Evolutionary conservation across 768 basidiomycete genomes (phyloP).

Genomic region (Termitomyces eurrhizus): DNA sequence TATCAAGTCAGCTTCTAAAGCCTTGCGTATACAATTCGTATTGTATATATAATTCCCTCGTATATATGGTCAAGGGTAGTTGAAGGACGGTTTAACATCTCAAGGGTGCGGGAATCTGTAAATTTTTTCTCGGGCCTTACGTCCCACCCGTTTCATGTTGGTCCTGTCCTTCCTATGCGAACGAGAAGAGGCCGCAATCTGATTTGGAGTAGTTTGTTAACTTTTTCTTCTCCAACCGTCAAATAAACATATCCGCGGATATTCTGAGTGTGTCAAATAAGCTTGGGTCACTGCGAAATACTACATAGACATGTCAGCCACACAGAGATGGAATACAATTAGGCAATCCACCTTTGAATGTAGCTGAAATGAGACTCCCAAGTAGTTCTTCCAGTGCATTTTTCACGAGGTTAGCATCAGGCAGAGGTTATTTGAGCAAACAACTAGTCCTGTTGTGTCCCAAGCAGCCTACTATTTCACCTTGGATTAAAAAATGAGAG

Average conservation of each 20-base stretch:
- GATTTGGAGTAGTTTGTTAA: too few relatives aligned
- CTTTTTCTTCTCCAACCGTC: too few relatives aligned
- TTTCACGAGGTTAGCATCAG: background rate
- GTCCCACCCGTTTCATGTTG: too few relatives aligned
- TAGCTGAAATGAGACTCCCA: background rate
- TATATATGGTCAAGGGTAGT: background rate
- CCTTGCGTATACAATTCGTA: background rate
- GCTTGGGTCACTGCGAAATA: background rate
- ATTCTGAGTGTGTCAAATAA: too few relatives aligned
- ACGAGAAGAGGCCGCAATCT: too few relatives aligned
- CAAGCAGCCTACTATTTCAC: background rate
- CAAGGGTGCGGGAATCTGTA: background rate
- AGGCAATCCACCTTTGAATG: background rate
- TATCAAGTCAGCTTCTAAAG: constrained; percentile 1
- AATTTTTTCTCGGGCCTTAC: background rate
- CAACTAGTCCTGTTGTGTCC: background rate
- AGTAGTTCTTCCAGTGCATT: background rate
- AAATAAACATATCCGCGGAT: too few relatives aligned
- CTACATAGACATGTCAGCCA: background rate
- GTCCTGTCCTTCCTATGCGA: background rate
- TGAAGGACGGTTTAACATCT: background rate
- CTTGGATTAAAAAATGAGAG: background rate
- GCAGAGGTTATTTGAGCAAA: too few relatives aligned
- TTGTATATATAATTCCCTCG: background rate
- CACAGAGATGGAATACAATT: background rate